Evolutionary conservation across 805 yeast species (phyloP).

Genomic region (Myxozyma udenii): DNA sequence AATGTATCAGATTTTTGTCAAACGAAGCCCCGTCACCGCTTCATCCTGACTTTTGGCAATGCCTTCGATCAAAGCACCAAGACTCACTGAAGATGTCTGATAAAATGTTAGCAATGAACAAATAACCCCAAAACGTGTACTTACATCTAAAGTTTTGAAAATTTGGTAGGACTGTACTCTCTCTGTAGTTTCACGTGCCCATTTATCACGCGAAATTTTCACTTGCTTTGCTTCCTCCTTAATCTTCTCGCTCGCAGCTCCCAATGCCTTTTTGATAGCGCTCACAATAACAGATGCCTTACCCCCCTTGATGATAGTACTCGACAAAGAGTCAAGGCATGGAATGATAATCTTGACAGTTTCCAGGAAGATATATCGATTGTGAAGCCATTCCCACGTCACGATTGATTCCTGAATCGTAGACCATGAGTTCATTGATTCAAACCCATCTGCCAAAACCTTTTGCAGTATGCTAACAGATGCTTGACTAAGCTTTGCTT

Average conservation of each 20-base stretch:
- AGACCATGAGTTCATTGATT: not conserved
- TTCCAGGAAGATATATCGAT: conserved; percentile 15
- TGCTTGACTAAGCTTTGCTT: not conserved
- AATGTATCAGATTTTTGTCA: too few relatives aligned
- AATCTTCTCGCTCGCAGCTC: conserved; percentile 5
- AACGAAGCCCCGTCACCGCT: conserved; percentile 17
- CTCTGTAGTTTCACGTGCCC: conserved; percentile 12
- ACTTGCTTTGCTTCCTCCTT: conserved; percentile 21
- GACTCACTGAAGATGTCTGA: conserved; percentile 10
- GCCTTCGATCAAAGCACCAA: conserved; percentile 13
- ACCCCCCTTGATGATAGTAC: not conserved
- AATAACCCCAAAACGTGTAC: not conserved
- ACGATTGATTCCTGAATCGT: not conserved
- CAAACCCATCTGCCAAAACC: conserved; percentile 1
- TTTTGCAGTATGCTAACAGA: conserved; percentile 6
- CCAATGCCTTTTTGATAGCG: conserved; percentile 2
- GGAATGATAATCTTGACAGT: conserved; percentile 18
- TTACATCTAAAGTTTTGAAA: conserved; percentile 10
- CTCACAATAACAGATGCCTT: not conserved
- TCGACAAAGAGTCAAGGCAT: conserved; percentile 2
- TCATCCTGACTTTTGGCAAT: conserved; percentile 20
- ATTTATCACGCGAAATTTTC: conserved; percentile 11
- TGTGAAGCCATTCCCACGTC: conserved; percentile 22
- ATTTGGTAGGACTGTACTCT: conserved; percentile 3
- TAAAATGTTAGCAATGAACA: not conserved